phyloP scores from a whole-genome alignment of 495 filamentous ascomycete species.

The Xylaria bambusicola region DNA sequence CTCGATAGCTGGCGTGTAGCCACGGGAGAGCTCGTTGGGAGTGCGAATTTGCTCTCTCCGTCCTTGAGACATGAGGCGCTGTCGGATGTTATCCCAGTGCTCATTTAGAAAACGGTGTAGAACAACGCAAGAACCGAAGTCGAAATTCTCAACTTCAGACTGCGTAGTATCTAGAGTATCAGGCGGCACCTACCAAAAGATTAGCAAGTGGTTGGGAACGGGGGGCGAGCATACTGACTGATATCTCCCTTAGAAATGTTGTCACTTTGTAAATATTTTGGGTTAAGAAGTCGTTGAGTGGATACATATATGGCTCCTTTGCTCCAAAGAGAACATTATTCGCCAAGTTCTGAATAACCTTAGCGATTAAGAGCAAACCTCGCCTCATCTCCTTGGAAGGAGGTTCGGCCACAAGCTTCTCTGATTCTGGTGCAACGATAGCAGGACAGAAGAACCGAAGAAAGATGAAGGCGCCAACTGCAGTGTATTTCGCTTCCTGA shows the following conservation, averaged over 20 bases:
- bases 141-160: slow-evolving; percentile 55
- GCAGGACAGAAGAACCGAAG: slow-evolving; percentile 70
- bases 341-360: slow-evolving; percentile 67
- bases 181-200: slow-evolving; percentile 38
- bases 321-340: slow-evolving; percentile 72
- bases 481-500: slow-evolving; percentile 69
- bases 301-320: slow-evolving; percentile 70
- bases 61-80: slow-evolving; percentile 60
- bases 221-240: slow-evolving; percentile 35
- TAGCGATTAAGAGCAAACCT: slow-evolving; percentile 65
- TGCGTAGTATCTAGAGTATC: slow-evolving; percentile 33
- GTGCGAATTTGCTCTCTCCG: slow-evolving; percentile 53
- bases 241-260: slow-evolving; percentile 63
- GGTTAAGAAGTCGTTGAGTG: slow-evolving; percentile 64
- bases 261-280: slow-evolving; percentile 65
- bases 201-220: slow-evolving; percentile 6
- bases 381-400: slow-evolving; percentile 67
- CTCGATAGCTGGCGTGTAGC: slow-evolving; percentile 51
- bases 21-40: slow-evolving; percentile 47
- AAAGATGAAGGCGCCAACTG: slow-evolving; percentile 69
- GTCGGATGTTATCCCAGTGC: slow-evolving; percentile 67
- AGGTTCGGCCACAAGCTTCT: slow-evolving; percentile 57
- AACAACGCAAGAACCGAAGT: slow-evolving; percentile 66
- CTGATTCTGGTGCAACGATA: slow-evolving; percentile 66
- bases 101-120: slow-evolving; percentile 68